These are phyloP conservation scores for Cymbopogon citratus DNA, from an alignment of 176 grass and related monocot species.

Conservation along the genomic window DNA sequence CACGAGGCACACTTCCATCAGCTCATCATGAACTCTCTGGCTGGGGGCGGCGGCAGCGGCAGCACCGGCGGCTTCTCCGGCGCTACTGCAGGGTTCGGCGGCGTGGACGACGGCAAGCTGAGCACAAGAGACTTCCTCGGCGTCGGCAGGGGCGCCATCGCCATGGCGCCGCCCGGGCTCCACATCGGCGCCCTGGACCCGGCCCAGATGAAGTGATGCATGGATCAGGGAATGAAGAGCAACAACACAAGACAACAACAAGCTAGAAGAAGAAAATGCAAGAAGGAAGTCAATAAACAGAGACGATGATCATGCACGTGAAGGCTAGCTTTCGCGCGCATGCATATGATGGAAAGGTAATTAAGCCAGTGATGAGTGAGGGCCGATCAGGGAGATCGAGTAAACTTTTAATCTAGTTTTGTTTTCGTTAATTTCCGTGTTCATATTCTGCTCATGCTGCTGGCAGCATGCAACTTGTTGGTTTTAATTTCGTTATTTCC, in stretches of 20 bases:
- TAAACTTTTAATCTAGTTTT: slow-evolving; percentile 1
- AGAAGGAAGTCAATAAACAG: slow-evolving; percentile 15
- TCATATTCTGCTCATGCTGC: not conserved
- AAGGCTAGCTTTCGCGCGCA: not conserved
- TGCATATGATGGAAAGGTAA: not conserved
- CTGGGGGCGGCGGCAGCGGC: slow-evolving; percentile 5
- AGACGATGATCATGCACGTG: not conserved
- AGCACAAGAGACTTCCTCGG: slow-evolving; percentile 95
- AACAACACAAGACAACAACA: not conserved
- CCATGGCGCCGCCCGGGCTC: slow-evolving; percentile 38
- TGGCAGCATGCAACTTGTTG: not conserved
- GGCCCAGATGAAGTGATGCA: slow-evolving; percentile 56
- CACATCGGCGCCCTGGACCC: slow-evolving; percentile 63
- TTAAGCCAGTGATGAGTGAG: not conserved
- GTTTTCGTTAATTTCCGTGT: not conserved
- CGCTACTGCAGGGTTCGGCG: not conserved
- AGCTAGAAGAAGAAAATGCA: not conserved
- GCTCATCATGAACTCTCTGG: slow-evolving; percentile 66
- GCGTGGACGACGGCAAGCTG: slow-evolving; percentile 50
- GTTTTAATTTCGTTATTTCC: not conserved
- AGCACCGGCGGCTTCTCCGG: slow-evolving; percentile 21
- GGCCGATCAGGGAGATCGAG: not conserved
- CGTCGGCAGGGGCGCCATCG: slow-evolving; percentile 45
- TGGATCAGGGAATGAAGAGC: not conserved
- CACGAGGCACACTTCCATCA: slow-evolving; percentile 68